phyloP scores from a whole-genome alignment of 2,329 filamentous ascomycete species.

The Aspergillus eucalypticola region DNA sequence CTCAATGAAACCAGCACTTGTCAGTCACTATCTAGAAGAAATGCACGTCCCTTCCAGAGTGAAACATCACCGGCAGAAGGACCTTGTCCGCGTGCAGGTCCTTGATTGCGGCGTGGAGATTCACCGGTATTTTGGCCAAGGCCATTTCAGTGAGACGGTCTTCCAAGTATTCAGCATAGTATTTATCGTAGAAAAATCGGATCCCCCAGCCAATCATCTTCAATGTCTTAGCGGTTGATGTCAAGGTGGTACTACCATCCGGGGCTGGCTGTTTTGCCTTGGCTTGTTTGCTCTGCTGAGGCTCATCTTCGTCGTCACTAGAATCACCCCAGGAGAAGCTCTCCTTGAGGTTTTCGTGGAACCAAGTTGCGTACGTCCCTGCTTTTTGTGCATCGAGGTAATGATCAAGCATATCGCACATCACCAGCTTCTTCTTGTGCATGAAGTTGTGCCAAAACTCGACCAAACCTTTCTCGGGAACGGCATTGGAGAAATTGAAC shows the following conservation, averaged over 20 bases:
- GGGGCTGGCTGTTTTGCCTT: not conserved
- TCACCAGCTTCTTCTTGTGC: slow-evolving; percentile 13
- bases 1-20: not conserved
- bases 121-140: slow-evolving; percentile 1
- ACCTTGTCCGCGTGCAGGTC: not conserved
- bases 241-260: not conserved
- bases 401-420: slow-evolving; percentile 15
- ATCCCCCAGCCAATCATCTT: not conserved
- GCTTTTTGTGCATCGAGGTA: not conserved
- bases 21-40: slow-evolving; percentile 5
- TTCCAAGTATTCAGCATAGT: slow-evolving; percentile 2
- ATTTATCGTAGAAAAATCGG: not conserved
- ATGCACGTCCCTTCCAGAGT: slow-evolving; percentile 11
- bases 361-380: not conserved
- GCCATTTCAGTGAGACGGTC: not conserved
- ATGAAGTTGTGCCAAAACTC: slow-evolving; percentile 20
- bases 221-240: not conserved
- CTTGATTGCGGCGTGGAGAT: slow-evolving; percentile 7
- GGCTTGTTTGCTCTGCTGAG: not conserved
- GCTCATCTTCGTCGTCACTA: not conserved
- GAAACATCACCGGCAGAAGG: slow-evolving; percentile 11
- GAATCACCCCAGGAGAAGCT: not conserved
- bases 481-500: slow-evolving; percentile 18
- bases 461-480: slow-evolving; percentile 18
- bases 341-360: not conserved